Conservation (phyloP, 345 rosid genomes). For the Eucalyptus victrix region DNA sequence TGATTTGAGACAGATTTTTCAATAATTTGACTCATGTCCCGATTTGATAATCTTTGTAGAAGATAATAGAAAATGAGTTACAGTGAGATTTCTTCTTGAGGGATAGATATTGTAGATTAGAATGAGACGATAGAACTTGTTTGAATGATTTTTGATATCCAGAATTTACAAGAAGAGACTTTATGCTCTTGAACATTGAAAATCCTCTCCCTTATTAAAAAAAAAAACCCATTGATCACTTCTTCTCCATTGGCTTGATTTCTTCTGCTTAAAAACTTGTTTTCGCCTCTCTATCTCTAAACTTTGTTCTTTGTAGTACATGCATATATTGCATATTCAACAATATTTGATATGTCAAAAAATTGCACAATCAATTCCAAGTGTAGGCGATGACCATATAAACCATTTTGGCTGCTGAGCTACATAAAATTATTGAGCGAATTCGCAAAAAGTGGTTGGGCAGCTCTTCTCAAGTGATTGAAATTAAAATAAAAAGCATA, state of each 20-base stretch:
- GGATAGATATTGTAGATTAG: neutral
- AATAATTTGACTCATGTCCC: neutral
- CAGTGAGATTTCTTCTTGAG: neutral
- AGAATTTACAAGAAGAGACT: neutral
- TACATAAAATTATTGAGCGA: neutral
- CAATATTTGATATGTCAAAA: neutral
- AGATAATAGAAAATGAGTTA: neutral
- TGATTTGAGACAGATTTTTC: fast-evolving
- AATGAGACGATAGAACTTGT: neutral
- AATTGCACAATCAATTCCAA: neutral
- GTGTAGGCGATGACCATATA: neutral
- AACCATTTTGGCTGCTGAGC: neutral
- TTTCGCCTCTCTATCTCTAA: neutral
- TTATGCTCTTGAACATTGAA: neutral
- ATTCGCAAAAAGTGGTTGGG: neutral
- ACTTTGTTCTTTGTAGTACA: neutral
- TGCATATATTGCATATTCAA: neutral
- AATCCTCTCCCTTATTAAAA: neutral
- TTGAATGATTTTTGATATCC: neutral
- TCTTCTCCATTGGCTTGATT: neutral
- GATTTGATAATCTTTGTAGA: neutral
- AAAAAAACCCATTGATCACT: neutral
- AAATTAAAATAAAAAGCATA: neutral
- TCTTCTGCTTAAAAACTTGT: neutral
- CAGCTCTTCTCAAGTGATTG: neutral